Evolutionary conservation across 2,329 filamentous ascomycete genomes (phyloP).

Genomic region (Cyphellophora europaea): DNA sequence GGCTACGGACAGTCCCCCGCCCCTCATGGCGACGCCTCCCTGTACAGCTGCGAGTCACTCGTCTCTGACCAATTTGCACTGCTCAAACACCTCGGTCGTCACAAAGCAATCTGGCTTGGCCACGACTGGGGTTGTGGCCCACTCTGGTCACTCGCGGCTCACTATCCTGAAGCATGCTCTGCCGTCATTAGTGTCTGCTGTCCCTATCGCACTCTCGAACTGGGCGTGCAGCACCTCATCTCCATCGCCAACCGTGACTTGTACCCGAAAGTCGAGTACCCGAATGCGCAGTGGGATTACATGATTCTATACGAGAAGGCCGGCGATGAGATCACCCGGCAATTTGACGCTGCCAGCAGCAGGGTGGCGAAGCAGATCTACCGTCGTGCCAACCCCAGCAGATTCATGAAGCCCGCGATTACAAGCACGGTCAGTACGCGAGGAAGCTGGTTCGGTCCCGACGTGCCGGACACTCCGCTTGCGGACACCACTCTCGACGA

Average conservation of each 20-base stretch:
- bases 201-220: conserved; percentile 33
- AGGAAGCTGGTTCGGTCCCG: conserved; percentile 9
- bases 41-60: conserved; percentile 3
- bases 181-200: conserved; percentile 23
- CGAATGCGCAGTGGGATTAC: conserved; percentile 13
- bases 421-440: conserved; percentile 19
- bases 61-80: conserved; percentile 6
- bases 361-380: conserved; percentile 5
- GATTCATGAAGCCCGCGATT: conserved; percentile 3
- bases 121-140: conserved; percentile 15
- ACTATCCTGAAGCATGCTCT: conserved; percentile 9
- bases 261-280: conserved; percentile 35
- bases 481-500: conserved; percentile 4
- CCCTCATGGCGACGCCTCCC: neutral
- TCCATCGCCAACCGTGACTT: conserved; percentile 32
- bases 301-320: conserved; percentile 5
- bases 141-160: conserved; percentile 11
- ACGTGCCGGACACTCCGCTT: conserved; percentile 6
- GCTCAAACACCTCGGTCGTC: conserved; percentile 7
- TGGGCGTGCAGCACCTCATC: conserved; percentile 28
- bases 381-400: neutral
- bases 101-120: conserved; percentile 18
- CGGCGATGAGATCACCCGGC: conserved; percentile 4
- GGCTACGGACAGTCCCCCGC: conserved; percentile 24
- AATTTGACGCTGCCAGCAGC: conserved; percentile 7